Base-by-base conservation (phyloP, 495 filamentous ascomycete genomes). In the Neurospora sp. region DNA sequence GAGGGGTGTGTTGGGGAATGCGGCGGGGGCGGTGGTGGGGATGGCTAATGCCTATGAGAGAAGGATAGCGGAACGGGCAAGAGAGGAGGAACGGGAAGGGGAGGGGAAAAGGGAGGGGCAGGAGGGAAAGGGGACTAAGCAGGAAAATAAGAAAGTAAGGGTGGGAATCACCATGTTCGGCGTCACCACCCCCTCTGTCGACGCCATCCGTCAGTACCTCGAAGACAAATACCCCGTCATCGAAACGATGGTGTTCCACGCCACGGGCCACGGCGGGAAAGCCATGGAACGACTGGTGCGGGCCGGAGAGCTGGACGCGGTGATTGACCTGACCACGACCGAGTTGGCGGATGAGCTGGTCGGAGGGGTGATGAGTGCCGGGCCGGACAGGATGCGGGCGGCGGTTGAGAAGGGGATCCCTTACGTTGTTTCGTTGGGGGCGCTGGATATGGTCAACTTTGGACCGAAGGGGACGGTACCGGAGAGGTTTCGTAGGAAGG, bases 141-240 rank as follows among this genome's bases (percentile, higher is more conserved):
- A n/a, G 59, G 27, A 18, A 9, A 18, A 37, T 20, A 9, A 71
- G 0, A 87, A 85, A 75, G 84, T 79, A 27, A 75, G 84, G 0
- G 82, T 92, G 12, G 90, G 86, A 0, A 86, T 92, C 48, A 90
- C 90, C 39, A 92, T 92, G 91, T 93, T 92, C 76, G 91, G 91
- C 10, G 90, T 93, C 10, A 93, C 91, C 2, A 92, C 90, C 0
- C 89, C 89, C 0, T 85, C 84, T 11, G 91, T 89, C 0, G 84
- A 87, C 66, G 74, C 73, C 3, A 84, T 88, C 5, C 83, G 87
- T 1, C 59, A 78, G 7, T 78, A 83, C 70, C 78, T 92, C 1
- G 84, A 86, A 46, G 14, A 23, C 0, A 71, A 80, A 3, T 75
- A 76, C 37, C 62, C 38, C 6, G 75, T 73, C 0, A 83, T 84